Base-by-base conservation (phyloP, 129 eudicot genomes). In the Flaveria brownii region DNA sequence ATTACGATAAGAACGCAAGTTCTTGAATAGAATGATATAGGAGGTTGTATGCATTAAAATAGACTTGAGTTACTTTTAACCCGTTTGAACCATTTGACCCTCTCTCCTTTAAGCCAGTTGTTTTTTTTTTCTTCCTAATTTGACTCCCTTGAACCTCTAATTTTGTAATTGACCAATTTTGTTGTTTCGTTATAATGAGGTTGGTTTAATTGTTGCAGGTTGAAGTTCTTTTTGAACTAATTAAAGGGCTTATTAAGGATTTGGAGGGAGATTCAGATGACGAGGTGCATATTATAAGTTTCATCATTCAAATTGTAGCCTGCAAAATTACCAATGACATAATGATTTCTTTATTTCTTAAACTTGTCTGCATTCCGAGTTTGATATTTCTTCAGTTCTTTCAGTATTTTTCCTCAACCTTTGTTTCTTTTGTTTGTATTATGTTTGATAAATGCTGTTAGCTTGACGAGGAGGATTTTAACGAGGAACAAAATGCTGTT, bases 381-480 rank as follows among this genome's bases (percentile, higher is more conserved):
- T 57, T 16, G 8, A 49, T 61, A 61, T 5, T 41, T 6, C 61
- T 39, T 42, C 39, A 17, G 39, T 10, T 77, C 8, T 51, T 75
- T 72, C 14, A 54, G 16, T 25, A 26, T 16, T 72, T 41, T 63
- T 18, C 43, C n/a, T 25, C 36, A 15, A 0, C 23, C 11, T 20
- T 18, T 74, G 18, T 57, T 33, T 82, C 57, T 70, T 67, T 23
- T 70, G 50, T 57, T 82, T 70, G 49, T 70, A 63, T 79, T 69
- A 14, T 85, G 41, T 52, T 41, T 28, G 30, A 45, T 30, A 71
- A 63, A 71, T 77, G 76, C 25, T 7, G 39, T 64, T 74, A 93
- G 99, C 86, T 89, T 77, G 99, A 95, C 72, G 99, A 95, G 77
- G 99, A 95, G 84, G 99, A 95, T 84, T 95, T 95, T 61, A 89